A percentile compares a stretch with the other conserved stretches of the same genome.
phyloP scores from a whole-genome alignment of 2,329 filamentous ascomycete genomes.

The Alternaria arborescens region DNA sequence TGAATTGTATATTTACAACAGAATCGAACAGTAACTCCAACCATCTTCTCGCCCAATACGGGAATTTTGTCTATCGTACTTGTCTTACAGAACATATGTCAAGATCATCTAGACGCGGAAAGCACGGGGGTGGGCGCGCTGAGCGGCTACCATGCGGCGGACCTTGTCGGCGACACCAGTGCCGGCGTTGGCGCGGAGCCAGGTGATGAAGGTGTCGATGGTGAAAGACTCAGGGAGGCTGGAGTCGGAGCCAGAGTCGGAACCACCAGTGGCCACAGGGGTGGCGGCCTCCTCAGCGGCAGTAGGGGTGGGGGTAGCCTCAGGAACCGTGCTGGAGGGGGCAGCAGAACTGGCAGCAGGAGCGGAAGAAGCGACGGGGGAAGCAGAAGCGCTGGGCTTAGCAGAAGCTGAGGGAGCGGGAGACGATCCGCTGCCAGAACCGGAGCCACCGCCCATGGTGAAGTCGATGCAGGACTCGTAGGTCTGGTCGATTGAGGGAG shows the following conservation, averaged over 20 bases:
- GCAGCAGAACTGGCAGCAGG: conserved; percentile 18
- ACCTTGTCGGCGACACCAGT: conserved; percentile 32
- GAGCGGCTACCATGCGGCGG: conserved; percentile 34
- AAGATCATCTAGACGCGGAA: conserved; percentile 30
- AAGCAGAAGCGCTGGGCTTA: conserved; percentile 19
- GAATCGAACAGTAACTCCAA: conserved; percentile 31
- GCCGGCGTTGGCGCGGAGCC: conserved; percentile 41
- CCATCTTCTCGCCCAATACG: conserved; percentile 8
- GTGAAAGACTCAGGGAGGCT: conserved; percentile 43
- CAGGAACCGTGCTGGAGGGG: conserved; percentile 20
- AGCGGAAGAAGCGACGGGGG: conserved; percentile 19
- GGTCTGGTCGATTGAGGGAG: conserved; percentile 64
- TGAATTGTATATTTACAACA: conserved; percentile 43
- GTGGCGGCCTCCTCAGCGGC: conserved; percentile 14
- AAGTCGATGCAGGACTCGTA: conserved; percentile 72
- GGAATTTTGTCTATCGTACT: neutral
- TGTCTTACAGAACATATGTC: neutral
- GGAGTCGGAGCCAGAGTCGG: conserved; percentile 20
- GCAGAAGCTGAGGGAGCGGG: conserved; percentile 20
- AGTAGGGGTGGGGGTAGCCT: conserved; percentile 16
- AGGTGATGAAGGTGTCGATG: conserved; percentile 45
- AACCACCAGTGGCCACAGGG: conserved; percentile 20
- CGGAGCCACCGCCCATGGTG: conserved; percentile 51
- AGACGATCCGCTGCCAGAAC: conserved; percentile 23
- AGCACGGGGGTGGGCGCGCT: conserved; percentile 39